Evolutionary conservation across 805 yeast species (phyloP).

Genomic region (Teunomyces stri): DNA sequence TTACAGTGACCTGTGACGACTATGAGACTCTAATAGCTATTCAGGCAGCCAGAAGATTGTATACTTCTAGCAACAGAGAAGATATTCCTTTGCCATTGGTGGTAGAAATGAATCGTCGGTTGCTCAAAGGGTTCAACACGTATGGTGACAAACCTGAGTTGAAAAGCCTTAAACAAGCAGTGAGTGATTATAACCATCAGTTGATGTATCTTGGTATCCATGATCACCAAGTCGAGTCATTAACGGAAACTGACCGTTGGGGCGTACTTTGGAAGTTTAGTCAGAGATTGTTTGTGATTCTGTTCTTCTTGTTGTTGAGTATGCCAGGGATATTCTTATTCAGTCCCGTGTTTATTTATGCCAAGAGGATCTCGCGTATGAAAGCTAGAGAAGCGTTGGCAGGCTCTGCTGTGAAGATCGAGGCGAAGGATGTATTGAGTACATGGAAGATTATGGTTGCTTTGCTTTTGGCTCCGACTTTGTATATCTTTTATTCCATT

Average conservation of each 20-base stretch:
- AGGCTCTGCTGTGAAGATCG: conserved; percentile 37
- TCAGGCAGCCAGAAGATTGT: conserved; percentile 43
- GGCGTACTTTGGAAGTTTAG: conserved; percentile 23
- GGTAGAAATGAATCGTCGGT: conserved; percentile 40
- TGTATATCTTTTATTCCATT: conserved; percentile 38
- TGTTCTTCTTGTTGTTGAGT: conserved; percentile 30
- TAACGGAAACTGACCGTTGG: conserved; percentile 21
- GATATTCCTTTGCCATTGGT: conserved; percentile 40
- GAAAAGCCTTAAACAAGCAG: conserved; percentile 25
- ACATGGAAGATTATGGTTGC: conserved; percentile 46
- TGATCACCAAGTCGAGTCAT: conserved; percentile 40
- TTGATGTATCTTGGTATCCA: conserved; percentile 33
- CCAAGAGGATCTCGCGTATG: conserved; percentile 28
- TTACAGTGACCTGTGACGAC: conserved; percentile 41
- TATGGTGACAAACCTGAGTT: conserved; percentile 35
- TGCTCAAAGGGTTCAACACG: conserved; percentile 35
- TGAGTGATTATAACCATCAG: conserved; percentile 32
- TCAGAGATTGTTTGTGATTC: conserved; percentile 24
- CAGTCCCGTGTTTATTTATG: conserved; percentile 38
- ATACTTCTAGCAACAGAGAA: conserved; percentile 32
- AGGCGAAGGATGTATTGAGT: conserved; percentile 41
- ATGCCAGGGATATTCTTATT: conserved; percentile 39
- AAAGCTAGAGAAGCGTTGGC: conserved; percentile 41
- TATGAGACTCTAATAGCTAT: conserved; percentile 41
- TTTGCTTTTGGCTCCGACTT: conserved; percentile 37